Percentiles rank a stretch among this genome's conserved stretches.
Evolutionary conservation across 192 early-diverging fungal genomes (phyloP).

Genomic region (Backusella morwellensis): DNA sequence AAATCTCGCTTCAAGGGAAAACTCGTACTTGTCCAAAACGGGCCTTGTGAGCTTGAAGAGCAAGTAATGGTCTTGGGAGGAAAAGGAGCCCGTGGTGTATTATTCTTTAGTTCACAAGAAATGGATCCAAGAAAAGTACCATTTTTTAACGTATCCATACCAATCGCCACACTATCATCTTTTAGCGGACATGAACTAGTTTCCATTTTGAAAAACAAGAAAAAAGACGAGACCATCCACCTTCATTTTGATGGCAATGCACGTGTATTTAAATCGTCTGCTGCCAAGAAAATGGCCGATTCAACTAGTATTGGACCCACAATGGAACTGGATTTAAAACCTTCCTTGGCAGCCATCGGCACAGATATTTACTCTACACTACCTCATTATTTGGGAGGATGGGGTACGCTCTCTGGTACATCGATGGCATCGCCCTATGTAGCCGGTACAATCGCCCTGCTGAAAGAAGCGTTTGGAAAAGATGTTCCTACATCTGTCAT

Average conservation of each 20-base stretch:
- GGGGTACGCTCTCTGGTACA: conserved; percentile 49
- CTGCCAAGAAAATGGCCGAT: conserved; percentile 63
- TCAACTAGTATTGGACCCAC: conserved; percentile 77
- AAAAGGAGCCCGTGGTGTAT: conserved; percentile 62
- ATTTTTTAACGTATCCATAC: conserved; percentile 44
- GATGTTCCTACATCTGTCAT: conserved; percentile 16
- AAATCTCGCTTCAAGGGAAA: conserved; percentile 44
- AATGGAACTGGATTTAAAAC: conserved; percentile 59
- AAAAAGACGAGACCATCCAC: conserved; percentile 30
- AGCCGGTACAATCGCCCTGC: conserved; percentile 48
- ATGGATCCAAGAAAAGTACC: conserved; percentile 25
- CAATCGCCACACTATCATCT: conserved; percentile 50
- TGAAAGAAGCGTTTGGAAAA: conserved; percentile 32
- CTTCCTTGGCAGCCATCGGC: conserved; percentile 50
- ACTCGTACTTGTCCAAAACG: conserved; percentile 65
- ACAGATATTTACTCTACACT: conserved; percentile 51
- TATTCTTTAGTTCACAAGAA: conserved; percentile 56
- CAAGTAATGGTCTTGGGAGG: conserved; percentile 53
- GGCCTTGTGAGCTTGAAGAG: conserved; percentile 61
- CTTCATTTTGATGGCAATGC: conserved; percentile 47
- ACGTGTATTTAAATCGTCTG: conserved; percentile 37
- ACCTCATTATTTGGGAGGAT: conserved; percentile 42
- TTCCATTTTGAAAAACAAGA: conserved; percentile 42
- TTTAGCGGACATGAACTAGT: conserved; percentile 53
- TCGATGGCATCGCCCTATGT: conserved; percentile 63